Evolutionary conservation across 2,329 filamentous ascomycete species (phyloP), one percentile per base, ranked within the genome.

Genomic region (Chrysosphaeria jannelii): DNA sequence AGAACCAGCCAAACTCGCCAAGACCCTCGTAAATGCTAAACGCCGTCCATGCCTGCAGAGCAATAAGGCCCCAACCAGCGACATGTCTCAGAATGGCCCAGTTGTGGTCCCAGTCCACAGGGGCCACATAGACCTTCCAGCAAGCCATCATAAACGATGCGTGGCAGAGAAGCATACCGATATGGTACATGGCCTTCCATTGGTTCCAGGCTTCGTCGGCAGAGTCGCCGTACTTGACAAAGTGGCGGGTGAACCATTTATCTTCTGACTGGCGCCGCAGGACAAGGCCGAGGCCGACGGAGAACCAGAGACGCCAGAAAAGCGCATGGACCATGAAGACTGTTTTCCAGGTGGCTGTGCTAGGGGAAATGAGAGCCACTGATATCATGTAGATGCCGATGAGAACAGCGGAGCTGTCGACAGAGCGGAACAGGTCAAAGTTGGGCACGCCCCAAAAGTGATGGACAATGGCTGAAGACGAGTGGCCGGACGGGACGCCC

Each of bases 1-100:
- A 93, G 51, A 93, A 93, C 81, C 81, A 97, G 35, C 85, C 85
- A 37, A 93, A 97, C 39, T 97, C 85, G 27, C 85, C 85, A 0
- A 97, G 61, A 2, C 76, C 88, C 23, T 91, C 78, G 42, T 93
- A 89, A 33, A 93, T 79, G 42, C 78, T 91, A 32, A 72, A 53
- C 2, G 76, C 69, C 1, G 79, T 90, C 85, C 85, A 97, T 10
- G 88, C 45, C 38, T 97, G 85, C 23, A 97, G 55, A 8, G 70
- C 65, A 28, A 93, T 64, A 31, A 93, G 51, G 24, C 71, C 62
- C 23, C 58, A 52, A 20, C 85, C 85, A 16, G 93, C 40, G 13
- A 91, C 72, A 38, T 93, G 85, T 39, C 78, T 70, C 28, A 97
- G 56, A 12, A 88, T 52, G 4, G 70, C 70, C 33, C 79, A 60